These are phyloP conservation scores for Dalbergia oliveri DNA, from an alignment of 306 rosid genomes.

Conservation along the genomic window DNA sequence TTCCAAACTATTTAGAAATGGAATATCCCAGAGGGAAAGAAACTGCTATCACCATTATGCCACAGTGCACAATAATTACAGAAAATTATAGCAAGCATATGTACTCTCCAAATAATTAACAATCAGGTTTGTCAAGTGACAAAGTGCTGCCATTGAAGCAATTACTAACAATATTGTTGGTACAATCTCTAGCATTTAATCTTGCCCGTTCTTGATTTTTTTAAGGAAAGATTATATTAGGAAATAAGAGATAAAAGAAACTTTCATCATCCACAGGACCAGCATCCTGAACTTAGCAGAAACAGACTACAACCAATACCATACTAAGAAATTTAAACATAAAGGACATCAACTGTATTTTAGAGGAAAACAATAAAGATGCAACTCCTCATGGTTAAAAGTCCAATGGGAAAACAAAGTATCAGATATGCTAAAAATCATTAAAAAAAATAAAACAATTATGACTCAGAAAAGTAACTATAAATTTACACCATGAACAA, in stretches of 20 bases:
- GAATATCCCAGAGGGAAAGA: not conserved
- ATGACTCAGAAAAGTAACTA: not conserved
- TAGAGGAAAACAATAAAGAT: constrained; percentile 1
- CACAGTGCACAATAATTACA: constrained; percentile 17
- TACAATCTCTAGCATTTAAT: constrained; percentile 29
- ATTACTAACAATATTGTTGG: not conserved
- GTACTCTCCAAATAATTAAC: constrained; percentile 9
- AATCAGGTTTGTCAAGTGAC: not conserved
- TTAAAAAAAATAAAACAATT: too few species aligned
- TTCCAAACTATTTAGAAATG: not conserved
- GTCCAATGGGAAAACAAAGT: too few species aligned
- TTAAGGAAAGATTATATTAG: not conserved
- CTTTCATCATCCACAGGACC: not conserved
- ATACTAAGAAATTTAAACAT: constrained; percentile 10
- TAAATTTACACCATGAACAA: not conserved
- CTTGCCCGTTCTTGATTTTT: not conserved
- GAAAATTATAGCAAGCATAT: constrained; percentile 24
- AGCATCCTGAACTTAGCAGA: constrained; percentile 5
- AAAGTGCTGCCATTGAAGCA: not conserved
- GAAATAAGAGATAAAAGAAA: constrained; percentile 14
- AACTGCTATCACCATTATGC: not conserved
- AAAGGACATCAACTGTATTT: constrained; percentile 11
- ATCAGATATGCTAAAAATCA: not conserved
- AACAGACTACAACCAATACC: not conserved
- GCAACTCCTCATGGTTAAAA: too few species aligned